A percentile compares a stretch with the other conserved stretches of the same genome.
phyloP scores from a whole-genome alignment of 2,329 filamentous ascomycete species.

The Botrytis galanthina region DNA sequence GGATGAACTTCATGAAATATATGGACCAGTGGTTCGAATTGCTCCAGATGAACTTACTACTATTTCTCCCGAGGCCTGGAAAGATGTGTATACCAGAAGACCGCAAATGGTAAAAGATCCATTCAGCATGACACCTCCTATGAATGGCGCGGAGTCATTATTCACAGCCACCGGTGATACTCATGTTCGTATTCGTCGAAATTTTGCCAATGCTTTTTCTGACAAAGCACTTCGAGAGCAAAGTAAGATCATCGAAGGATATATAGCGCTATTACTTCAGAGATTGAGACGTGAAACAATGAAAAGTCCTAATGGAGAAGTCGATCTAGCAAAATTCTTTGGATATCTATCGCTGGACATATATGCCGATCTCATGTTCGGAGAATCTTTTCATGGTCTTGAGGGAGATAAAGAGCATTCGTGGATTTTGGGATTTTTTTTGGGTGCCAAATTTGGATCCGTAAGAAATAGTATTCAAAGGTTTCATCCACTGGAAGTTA shows the following conservation, averaged over 20 bases:
- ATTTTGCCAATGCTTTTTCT: slow-evolving; percentile 37
- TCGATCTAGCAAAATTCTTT: slow-evolving; percentile 38
- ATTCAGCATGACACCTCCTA: background rate
- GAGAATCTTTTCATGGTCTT: slow-evolving; percentile 41
- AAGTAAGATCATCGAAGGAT: slow-evolving; percentile 27
- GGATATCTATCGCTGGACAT: slow-evolving; percentile 42
- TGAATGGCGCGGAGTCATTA: slow-evolving; percentile 9
- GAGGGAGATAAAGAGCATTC: slow-evolving; percentile 34
- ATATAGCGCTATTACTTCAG: slow-evolving; percentile 18
- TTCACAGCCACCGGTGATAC: slow-evolving; percentile 12
- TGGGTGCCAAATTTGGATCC: slow-evolving; percentile 30
- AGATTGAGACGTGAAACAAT: slow-evolving; percentile 7
- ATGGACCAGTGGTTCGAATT: slow-evolving; percentile 36
- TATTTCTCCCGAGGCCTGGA: slow-evolving; percentile 16
- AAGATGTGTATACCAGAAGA: background rate
- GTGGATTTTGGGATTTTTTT: slow-evolving; percentile 35
- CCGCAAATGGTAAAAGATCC: background rate
- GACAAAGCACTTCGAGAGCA: slow-evolving; percentile 37
- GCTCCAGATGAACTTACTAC: slow-evolving; percentile 37
- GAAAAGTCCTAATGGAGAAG: background rate
- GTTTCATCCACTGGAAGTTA: slow-evolving; percentile 21
- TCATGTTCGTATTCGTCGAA: slow-evolving; percentile 33
- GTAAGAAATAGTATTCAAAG: slow-evolving; percentile 26
- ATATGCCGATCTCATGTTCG: slow-evolving; percentile 45
- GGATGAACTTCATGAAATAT: slow-evolving; percentile 30